These are phyloP conservation scores for Seminavis robusta DNA, from an alignment of 108 stramenopile species.

Conservation along the genomic window DNA sequence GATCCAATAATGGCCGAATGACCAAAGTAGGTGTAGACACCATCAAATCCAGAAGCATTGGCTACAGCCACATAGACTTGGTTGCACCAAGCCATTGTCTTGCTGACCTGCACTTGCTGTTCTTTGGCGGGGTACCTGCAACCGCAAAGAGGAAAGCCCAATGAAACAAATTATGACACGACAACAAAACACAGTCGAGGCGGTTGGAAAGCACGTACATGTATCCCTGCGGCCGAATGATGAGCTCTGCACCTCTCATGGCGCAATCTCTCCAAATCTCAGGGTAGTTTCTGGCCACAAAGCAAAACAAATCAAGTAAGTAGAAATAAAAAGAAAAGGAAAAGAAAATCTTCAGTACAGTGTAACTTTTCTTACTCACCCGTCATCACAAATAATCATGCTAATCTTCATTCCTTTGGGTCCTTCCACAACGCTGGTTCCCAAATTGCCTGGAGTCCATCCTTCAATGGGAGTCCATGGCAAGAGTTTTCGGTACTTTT, in stretches of 20 bases:
- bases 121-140: conserved; percentile 87
- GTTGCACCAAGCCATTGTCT: conserved; percentile 87
- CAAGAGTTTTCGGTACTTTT: conserved; percentile 74
- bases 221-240: conserved; percentile 71
- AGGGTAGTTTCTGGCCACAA: conserved; percentile 14
- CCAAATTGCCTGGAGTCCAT: conserved; percentile 62
- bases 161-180: background rate
- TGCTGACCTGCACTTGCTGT: conserved; percentile 78
- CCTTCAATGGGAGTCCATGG: conserved; percentile 84
- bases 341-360: conserved; percentile 18
- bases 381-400: conserved; percentile 85
- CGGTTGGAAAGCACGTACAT: conserved; percentile 4
- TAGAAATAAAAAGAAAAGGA: background rate
- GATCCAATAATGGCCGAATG: conserved; percentile 71
- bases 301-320: background rate
- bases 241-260: conserved; percentile 74
- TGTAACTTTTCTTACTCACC: conserved; percentile 78
- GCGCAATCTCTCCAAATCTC: conserved; percentile 66
- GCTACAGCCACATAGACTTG: conserved; percentile 84
- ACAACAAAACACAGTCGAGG: background rate
- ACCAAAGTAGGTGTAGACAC: conserved; percentile 56
- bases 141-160: background rate
- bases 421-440: conserved; percentile 64
- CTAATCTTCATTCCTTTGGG: conserved; percentile 81
- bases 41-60: conserved; percentile 81